Percentiles rank a stretch among this genome's conserved stretches.
phyloP scores from a whole-genome alignment of 2,329 filamentous ascomycete species.

The Didymellaceae sp. region DNA sequence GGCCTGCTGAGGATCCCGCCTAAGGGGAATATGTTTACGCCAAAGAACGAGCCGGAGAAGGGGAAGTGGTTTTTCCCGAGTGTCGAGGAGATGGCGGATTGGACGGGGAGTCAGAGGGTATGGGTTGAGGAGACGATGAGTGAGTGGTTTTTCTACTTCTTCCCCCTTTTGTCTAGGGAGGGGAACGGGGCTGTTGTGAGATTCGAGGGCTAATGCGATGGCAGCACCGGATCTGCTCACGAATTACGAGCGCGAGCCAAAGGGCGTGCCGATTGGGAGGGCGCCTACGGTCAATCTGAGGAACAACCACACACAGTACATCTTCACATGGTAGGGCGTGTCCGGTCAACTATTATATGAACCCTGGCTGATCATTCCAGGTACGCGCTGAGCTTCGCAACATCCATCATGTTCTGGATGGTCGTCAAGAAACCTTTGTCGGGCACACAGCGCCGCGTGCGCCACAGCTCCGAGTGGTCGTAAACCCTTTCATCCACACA shows the following conservation, averaged over 20 bases:
- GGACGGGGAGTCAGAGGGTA: constrained; percentile 83
- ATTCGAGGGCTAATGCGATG: constrained; percentile 35
- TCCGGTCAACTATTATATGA: no score
- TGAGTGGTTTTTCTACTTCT: no score
- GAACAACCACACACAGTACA: constrained; percentile 98
- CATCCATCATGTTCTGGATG: constrained; percentile 96
- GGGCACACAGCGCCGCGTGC: constrained; percentile 73
- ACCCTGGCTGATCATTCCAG: constrained; percentile 55
- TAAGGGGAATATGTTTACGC: constrained; percentile 98
- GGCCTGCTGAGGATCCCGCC: constrained; percentile 87
- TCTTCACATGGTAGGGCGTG: constrained; percentile 99
- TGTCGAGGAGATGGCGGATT: constrained; percentile 84
- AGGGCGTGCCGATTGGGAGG: constrained; percentile 88
- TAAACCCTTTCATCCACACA: constrained; percentile 18
- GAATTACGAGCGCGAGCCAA: constrained; percentile 75
- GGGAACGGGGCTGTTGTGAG: not conserved
- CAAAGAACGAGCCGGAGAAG: constrained; percentile 81
- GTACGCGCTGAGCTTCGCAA: constrained; percentile 85
- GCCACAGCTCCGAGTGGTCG: constrained; percentile 78
- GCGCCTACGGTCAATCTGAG: constrained; percentile 88
- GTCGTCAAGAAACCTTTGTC: constrained; percentile 85
- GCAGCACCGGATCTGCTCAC: constrained; percentile 79
- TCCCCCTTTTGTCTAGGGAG: not conserved
- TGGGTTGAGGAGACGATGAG: constrained; percentile 97
- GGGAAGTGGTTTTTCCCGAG: constrained; percentile 95